These are phyloP conservation scores for Amorphotheca resinae DNA, from an alignment of 495 filamentous ascomycete species.

Conservation along the genomic window DNA sequence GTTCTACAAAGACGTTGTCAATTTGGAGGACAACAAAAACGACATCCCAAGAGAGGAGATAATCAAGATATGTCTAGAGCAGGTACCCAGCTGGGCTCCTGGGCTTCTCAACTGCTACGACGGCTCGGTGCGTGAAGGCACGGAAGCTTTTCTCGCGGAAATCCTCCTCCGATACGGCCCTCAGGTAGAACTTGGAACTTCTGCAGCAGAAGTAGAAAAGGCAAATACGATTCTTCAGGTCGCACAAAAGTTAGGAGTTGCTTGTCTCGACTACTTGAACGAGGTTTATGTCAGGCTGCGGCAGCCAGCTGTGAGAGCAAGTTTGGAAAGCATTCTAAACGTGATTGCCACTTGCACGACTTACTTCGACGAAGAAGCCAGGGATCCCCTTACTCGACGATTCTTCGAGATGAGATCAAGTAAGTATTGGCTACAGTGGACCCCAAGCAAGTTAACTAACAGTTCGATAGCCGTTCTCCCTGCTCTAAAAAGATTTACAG, in stretches of 20 bases:
- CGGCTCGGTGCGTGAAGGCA: slow-evolving; percentile 9
- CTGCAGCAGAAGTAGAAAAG: slow-evolving; percentile 1
- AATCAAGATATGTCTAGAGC: slow-evolving; percentile 34
- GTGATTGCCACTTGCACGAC: slow-evolving; percentile 30
- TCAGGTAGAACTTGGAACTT: background rate
- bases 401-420: slow-evolving; percentile 29
- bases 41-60: slow-evolving; percentile 29
- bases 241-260: slow-evolving; percentile 28
- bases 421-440: slow-evolving; percentile 21
- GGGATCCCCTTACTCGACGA: slow-evolving; percentile 23
- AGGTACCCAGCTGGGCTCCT: slow-evolving; percentile 52
- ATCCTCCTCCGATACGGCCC: slow-evolving; percentile 1
- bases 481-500: slow-evolving; percentile 27
- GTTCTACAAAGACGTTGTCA: slow-evolving; percentile 39
- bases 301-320: slow-evolving; percentile 29
- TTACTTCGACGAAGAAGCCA: slow-evolving; percentile 24
- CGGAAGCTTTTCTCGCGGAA: slow-evolving; percentile 13
- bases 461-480: slow-evolving; percentile 27
- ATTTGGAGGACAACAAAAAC: slow-evolving; percentile 25
- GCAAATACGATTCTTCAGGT: background rate
- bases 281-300: slow-evolving; percentile 30
- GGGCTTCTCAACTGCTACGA: slow-evolving; percentile 30
- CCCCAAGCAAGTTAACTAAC: slow-evolving; percentile 9
- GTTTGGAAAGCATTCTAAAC: slow-evolving; percentile 27
- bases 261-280: slow-evolving; percentile 34